These are phyloP conservation scores for Diplodia intermedia DNA, from an alignment of 2,329 filamentous ascomycete species.

Conservation along the genomic window DNA sequence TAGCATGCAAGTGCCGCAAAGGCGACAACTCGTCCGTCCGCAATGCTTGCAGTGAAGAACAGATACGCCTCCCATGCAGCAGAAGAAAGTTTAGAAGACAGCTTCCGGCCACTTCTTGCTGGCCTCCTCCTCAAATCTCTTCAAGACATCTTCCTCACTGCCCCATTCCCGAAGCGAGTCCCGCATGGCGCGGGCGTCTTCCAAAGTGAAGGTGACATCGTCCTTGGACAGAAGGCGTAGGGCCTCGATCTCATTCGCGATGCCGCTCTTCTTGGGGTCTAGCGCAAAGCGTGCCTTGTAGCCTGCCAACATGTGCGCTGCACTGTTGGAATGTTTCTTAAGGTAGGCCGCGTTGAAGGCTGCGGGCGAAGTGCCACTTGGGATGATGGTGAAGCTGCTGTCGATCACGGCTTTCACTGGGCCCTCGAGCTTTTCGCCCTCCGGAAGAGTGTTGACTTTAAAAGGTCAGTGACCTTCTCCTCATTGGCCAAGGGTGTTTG, in stretches of 20 bases:
- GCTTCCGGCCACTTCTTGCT: slow-evolving; percentile 50
- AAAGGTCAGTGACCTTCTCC: slow-evolving; percentile 48
- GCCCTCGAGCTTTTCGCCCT: slow-evolving; percentile 55
- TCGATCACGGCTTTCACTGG: slow-evolving; percentile 74
- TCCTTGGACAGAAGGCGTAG: slow-evolving; percentile 53
- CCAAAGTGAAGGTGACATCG: slow-evolving; percentile 61
- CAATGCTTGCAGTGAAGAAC: background rate
- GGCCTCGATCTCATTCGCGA: slow-evolving; percentile 26
- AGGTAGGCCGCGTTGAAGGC: slow-evolving; percentile 72
- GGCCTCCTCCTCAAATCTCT: slow-evolving; percentile 56
- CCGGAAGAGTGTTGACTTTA: slow-evolving; percentile 54
- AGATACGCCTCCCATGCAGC: background rate
- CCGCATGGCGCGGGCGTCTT: slow-evolving; percentile 64
- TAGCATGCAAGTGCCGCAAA: background rate
- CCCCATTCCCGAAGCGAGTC: slow-evolving; percentile 59
- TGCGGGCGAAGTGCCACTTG: slow-evolving; percentile 63
- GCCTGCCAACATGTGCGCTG: slow-evolving; percentile 67
- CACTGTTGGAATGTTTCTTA: slow-evolving; percentile 66
- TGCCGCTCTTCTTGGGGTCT: slow-evolving; percentile 63
- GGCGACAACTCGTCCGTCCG: background rate
- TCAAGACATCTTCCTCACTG: slow-evolving; percentile 56
- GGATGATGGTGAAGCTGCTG: slow-evolving; percentile 67
- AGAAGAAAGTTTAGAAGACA: slow-evolving; percentile 11
- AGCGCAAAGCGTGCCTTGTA: slow-evolving; percentile 67
- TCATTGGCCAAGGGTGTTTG: background rate